Base-by-base conservation (phyloP, 2,329 filamentous ascomycete genomes). In the Coniochaeta hoffmannii region DNA sequence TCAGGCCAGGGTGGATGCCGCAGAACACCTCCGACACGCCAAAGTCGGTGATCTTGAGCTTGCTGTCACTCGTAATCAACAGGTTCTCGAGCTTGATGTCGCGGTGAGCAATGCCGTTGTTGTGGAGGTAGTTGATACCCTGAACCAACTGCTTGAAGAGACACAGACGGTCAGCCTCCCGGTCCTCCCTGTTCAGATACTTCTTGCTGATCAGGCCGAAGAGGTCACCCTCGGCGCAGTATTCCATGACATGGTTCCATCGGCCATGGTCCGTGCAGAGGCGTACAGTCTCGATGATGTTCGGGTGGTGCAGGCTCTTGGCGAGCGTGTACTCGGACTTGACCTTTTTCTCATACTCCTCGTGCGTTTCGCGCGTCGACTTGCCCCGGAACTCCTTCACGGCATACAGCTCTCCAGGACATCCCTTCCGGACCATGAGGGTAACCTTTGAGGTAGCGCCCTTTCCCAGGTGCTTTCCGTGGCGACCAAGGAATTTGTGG, bases 181-280 rank as follows among this genome's bases (percentile, higher is more conserved):
- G 83, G 55, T 88, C 84, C 7, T 85, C 78, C 3, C 76, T 72
- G 56, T 76, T 81, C 60, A 95, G 82, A 63, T 87, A 86, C 32
- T 81, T 81, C 67, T 86, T 87, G 60, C 86, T 81, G 36, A 95
- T 86, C 12, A 96, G 74, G 59, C 79, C 78, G 68, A 88, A 93
- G 6, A 96, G 74, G 65, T 96, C 91, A 49, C 91, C 90, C 62
- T 90, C 83, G 3, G 83, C 79, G 73, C 91, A 96, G 68, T 89
- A 95, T 68, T 96, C 90, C 91, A 96, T 96, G 55, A 96, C 89
- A 68, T 95, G 89, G 68, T 90, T 92, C 88, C 89, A 95, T 36
- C 87, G 84, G 31, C 82, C 83, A 62, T 85, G 81, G 62, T 91
- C 80, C 14, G 81, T 84, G 73, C 90, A 94, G 6, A 96, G 77